phyloP scores from a whole-genome alignment of 495 filamentous ascomycete species.

The Neurospora sp. region DNA sequence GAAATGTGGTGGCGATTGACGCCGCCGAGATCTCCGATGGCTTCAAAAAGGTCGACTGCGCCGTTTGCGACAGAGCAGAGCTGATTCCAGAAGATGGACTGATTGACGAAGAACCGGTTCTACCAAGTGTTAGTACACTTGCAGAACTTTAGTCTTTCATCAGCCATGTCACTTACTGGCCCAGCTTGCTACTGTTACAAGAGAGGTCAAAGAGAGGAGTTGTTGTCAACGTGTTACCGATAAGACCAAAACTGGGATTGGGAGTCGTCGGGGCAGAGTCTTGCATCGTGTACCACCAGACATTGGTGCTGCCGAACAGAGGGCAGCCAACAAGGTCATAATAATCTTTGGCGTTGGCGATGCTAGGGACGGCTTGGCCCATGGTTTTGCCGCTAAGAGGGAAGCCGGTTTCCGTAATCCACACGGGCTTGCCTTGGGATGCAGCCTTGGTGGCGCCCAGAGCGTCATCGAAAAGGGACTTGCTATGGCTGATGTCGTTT shows the following conservation, averaged over 20 bases:
- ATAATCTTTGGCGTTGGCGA: constrained; percentile 64
- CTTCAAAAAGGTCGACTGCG: neutral
- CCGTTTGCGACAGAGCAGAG: neutral
- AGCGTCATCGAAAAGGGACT: constrained; percentile 52
- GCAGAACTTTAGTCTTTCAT: neutral
- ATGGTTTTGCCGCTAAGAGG: constrained; percentile 56
- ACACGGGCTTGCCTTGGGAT: constrained; percentile 58
- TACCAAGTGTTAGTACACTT: constrained; percentile 4
- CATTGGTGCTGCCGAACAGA: constrained; percentile 55
- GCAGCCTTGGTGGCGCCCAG: constrained; percentile 46
- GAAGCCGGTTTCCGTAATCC: constrained; percentile 89
- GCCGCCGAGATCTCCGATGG: neutral
- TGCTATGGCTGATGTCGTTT: constrained; percentile 55
- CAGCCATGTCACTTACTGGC: neutral
- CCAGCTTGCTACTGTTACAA: constrained; percentile 26
- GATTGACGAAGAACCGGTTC: constrained; percentile 4
- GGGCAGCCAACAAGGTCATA: constrained; percentile 72
- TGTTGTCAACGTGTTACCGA: constrained; percentile 32
- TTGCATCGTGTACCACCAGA: constrained; percentile 69
- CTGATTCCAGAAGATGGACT: neutral
- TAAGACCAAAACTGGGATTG: constrained; percentile 60
- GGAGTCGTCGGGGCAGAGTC: constrained; percentile 48
- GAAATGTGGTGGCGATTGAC: neutral
- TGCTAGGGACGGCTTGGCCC: constrained; percentile 51
- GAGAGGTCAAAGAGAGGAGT: constrained; percentile 55